These are phyloP conservation scores for Monosporozyma yasuniensis DNA, from an alignment of 805 yeast genomes.

Conservation along the genomic window DNA sequence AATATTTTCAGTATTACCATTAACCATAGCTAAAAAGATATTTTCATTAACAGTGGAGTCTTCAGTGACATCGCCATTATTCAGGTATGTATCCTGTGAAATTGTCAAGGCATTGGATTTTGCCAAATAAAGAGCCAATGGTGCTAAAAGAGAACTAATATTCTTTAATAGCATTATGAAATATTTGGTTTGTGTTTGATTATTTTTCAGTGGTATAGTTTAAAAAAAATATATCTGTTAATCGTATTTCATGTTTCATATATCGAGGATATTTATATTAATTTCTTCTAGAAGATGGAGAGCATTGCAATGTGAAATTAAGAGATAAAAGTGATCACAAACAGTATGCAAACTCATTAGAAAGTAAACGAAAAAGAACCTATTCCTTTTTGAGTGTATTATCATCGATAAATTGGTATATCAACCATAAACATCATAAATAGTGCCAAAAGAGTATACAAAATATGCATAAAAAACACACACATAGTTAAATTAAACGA, in stretches of 20 bases:
- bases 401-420: no score
- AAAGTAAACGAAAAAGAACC: no score
- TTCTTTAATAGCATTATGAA: background rate
- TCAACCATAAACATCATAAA: no score
- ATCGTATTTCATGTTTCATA: background rate
- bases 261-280: background rate
- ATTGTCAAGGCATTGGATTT: background rate
- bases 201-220: background rate
- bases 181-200: background rate
- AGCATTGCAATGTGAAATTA: no score
- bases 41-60: conserved; percentile 4
- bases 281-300: background rate
- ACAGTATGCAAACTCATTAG: no score
- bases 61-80: conserved; percentile 1
- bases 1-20: conserved; percentile 7
- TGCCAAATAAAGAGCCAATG: background rate
- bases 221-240: background rate
- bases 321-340: no score
- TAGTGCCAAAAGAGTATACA: no score
- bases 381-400: no score
- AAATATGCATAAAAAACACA: no score
- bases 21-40: conserved; percentile 7
- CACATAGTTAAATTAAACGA: no score
- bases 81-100: background rate
- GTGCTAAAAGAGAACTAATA: background rate